Evolutionary conservation across 768 basidiomycete genomes (phyloP), one percentile per base, ranked within the genome.

Genomic region (Obba rivulosa): DNA sequence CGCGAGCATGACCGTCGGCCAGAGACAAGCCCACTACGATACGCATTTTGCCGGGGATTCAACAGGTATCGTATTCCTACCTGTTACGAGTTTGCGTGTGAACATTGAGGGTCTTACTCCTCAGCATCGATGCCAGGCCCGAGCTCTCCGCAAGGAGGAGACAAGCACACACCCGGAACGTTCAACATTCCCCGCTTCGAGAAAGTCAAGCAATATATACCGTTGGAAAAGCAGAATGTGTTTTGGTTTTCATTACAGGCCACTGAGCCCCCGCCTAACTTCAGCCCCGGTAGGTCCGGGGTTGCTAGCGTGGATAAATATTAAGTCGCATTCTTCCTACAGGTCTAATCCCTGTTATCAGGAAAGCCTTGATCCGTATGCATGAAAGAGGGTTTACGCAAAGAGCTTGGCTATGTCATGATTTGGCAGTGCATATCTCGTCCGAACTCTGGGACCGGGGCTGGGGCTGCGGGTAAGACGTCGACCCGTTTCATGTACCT

Each of bases 321-420:
- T 14, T 31, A 18, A 37, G 9, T 21, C 40, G 46, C 23, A 38
- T 18, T 24, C 22, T 41, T 22, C 31, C 21, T 16, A 9, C 43
- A 88, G 87, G 83, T 16, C 62, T 90, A 7, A 80, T 92, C 52
- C 74, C 77, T 5, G 55, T 88, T 4, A 62, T 92, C 42, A 80
- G 71, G 58, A 75, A 70, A 41, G 74, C 78, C 10, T 61, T 92
- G 20, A 64, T 70, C 44, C 72, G 68, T 48, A 75, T 77, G 4
- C 75, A 83, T 55, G 63, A 62, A 8, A 74, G 70, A 46, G 81
- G 79, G 2, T 51, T 57, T 20, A 81, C 74, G 5, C 61, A 68
- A 11, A 72, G 78, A 23, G 87, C 84, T 1, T 78, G 76, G 9
- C 68, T 92, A 43, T 89, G 89, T 57, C 72, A 76, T 49, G 79